Evolutionary conservation across 2,329 filamentous ascomycete genomes (phyloP).

Genomic region (Westerdykella aurantiaca): DNA sequence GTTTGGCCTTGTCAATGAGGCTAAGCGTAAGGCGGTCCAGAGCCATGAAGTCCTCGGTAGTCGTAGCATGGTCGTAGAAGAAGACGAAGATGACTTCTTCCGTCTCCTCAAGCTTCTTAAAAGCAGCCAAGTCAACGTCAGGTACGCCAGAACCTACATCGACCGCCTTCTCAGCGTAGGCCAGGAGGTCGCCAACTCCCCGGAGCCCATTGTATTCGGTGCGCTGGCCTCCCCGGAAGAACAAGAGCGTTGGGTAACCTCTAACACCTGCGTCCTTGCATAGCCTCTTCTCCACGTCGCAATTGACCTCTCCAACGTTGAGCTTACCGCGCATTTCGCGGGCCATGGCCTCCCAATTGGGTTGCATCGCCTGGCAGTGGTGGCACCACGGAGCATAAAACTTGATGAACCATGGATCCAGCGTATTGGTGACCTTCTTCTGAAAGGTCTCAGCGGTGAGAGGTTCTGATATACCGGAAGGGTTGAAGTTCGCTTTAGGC

Average conservation of each 20-base stretch:
- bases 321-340: constrained; percentile 86
- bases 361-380: constrained; percentile 88
- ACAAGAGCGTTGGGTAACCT: constrained; percentile 83
- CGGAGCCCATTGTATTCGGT: constrained; percentile 91
- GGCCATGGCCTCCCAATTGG: constrained; percentile 82
- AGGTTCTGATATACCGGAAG: constrained; percentile 65
- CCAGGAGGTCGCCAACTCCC: constrained; percentile 82
- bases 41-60: constrained; percentile 82
- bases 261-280: constrained; percentile 82
- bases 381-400: constrained; percentile 98
- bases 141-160: constrained; percentile 70
- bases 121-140: constrained; percentile 69
- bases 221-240: constrained; percentile 86
- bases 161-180: constrained; percentile 80
- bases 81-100: constrained; percentile 96
- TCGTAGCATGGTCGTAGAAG: constrained; percentile 95
- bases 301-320: constrained; percentile 95
- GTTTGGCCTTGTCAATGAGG: constrained; percentile 82
- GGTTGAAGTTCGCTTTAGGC: constrained; percentile 54
- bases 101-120: constrained; percentile 80
- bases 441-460: constrained; percentile 84
- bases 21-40: constrained; percentile 80
- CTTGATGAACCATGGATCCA: constrained; percentile 97
- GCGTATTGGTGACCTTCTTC: constrained; percentile 73
- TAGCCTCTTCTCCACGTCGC: constrained; percentile 75